Percentiles rank a stretch among this genome's conserved stretches.
Conservation (phyloP, 1,139 yeast genomes). For the Wickerhamomyces sp. region DNA sequence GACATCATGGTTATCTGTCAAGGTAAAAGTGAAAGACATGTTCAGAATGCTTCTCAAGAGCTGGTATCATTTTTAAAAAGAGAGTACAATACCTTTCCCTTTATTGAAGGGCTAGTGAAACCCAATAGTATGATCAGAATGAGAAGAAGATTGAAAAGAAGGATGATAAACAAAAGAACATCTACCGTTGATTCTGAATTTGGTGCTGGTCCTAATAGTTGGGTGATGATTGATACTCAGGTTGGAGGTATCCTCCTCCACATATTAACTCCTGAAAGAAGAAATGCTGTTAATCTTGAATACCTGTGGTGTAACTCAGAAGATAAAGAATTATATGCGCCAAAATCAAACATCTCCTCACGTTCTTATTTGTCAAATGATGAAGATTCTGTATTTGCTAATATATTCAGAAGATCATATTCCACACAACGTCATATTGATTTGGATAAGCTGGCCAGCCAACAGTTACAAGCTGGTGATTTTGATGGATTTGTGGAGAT, state of each 20-base stretch:
- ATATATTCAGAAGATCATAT: constrained; percentile 37
- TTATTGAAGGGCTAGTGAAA: constrained; percentile 69
- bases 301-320: constrained; percentile 48
- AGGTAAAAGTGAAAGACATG: constrained; percentile 75
- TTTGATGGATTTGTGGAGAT: constrained; percentile 3
- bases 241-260: constrained; percentile 64
- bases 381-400: constrained; percentile 46
- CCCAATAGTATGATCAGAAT: constrained; percentile 52
- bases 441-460: constrained; percentile 8
- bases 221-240: constrained; percentile 76
- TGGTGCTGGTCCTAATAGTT: constrained; percentile 54
- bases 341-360: background rate
- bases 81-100: constrained; percentile 38
- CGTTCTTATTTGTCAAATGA: constrained; percentile 6
- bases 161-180: constrained; percentile 48
- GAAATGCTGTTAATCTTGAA: constrained; percentile 67
- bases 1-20: constrained; percentile 62
- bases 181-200: constrained; percentile 50
- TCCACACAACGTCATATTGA: constrained; percentile 24
- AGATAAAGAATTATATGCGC: constrained; percentile 32
- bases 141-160: constrained; percentile 56
- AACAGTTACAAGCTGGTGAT: constrained; percentile 12
- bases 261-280: constrained; percentile 63
- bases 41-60: constrained; percentile 65
- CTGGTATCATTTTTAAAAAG: constrained; percentile 45